Evolutionary conservation across 2,329 filamentous ascomycete genomes (phyloP).

Genomic region (Botryosphaeria agaves): DNA sequence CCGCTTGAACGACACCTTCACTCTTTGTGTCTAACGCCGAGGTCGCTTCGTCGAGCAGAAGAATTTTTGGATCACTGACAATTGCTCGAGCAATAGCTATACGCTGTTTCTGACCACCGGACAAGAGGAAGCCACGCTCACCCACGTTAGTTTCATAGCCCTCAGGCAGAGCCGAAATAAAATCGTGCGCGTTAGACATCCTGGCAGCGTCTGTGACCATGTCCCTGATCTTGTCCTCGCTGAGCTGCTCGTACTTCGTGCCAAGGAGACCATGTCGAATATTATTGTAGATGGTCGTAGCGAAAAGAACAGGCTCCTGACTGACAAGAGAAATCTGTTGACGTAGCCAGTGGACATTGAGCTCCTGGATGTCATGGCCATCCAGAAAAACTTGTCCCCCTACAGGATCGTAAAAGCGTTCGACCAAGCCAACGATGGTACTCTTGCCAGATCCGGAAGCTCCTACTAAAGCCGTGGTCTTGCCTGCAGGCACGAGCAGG

Average conservation of each 20-base stretch:
- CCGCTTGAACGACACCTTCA: conserved; percentile 85
- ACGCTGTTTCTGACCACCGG: conserved; percentile 90
- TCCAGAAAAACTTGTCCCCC: conserved; percentile 65
- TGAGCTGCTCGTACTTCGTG: conserved; percentile 52
- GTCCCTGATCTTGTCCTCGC: conserved; percentile 49
- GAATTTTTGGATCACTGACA: conserved; percentile 78
- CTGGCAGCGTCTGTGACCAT: conserved; percentile 67
- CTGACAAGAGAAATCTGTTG: conserved; percentile 86
- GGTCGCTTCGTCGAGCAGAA: conserved; percentile 89
- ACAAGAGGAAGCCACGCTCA: conserved; percentile 80
- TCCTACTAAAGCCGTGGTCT: conserved; percentile 84
- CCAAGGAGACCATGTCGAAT: conserved; percentile 85
- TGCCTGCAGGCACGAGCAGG: conserved; percentile 68
- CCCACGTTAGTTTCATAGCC: conserved; percentile 92
- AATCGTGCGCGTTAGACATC: conserved; percentile 90
- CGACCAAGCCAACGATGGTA: conserved; percentile 82
- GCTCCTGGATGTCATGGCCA: conserved; percentile 58
- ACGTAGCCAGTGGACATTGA: conserved; percentile 82
- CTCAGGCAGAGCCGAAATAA: conserved; percentile 65
- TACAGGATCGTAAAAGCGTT: conserved; percentile 87
- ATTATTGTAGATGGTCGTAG: conserved; percentile 75
- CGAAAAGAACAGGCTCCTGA: conserved; percentile 84
- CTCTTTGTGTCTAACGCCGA: conserved; percentile 87
- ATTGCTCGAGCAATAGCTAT: conserved; percentile 87
- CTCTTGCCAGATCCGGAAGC: conserved; percentile 90